phyloP scores from a whole-genome alignment of 495 filamentous ascomycete genomes.

The Lophium mytilinum region DNA sequence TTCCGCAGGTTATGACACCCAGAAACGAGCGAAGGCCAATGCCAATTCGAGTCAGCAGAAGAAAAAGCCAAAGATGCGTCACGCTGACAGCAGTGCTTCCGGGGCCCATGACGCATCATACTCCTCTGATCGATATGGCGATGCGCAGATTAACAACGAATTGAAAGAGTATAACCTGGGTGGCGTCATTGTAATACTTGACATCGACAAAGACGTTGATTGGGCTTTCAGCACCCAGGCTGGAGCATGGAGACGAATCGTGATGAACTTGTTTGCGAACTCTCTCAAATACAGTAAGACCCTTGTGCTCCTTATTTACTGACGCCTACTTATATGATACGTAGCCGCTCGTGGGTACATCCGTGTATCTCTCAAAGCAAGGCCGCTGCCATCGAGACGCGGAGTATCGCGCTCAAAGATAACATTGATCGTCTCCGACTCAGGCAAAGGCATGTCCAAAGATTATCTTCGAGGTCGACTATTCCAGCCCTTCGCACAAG shows the following conservation, averaged over 20 bases:
- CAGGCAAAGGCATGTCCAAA: constrained; percentile 28
- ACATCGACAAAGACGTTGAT: constrained; percentile 8
- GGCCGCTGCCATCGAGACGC: background rate
- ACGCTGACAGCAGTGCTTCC: background rate
- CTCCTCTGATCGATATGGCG: background rate
- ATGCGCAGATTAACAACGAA: background rate
- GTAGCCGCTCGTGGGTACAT: constrained; percentile 21
- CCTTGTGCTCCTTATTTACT: no score
- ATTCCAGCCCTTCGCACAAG: constrained; percentile 31
- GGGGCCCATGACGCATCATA: background rate
- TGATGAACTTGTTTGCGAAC: constrained; percentile 30
- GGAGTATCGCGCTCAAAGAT: background rate
- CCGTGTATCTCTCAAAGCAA: constrained; percentile 19
- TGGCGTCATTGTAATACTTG: constrained; percentile 7
- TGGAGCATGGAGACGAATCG: constrained; percentile 21
- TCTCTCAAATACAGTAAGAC: constrained; percentile 30
- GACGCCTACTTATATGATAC: no score
- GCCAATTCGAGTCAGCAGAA: background rate
- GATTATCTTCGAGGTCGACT: constrained; percentile 23
- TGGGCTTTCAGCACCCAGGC: constrained; percentile 15
- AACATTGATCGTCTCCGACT: constrained; percentile 23
- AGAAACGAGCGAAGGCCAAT: background rate
- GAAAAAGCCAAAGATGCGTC: background rate
- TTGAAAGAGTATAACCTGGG: background rate
- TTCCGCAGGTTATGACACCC: constrained; percentile 15